Conservation (phyloP, 805 yeast genomes). For the Starmerella scarabaei region DNA sequence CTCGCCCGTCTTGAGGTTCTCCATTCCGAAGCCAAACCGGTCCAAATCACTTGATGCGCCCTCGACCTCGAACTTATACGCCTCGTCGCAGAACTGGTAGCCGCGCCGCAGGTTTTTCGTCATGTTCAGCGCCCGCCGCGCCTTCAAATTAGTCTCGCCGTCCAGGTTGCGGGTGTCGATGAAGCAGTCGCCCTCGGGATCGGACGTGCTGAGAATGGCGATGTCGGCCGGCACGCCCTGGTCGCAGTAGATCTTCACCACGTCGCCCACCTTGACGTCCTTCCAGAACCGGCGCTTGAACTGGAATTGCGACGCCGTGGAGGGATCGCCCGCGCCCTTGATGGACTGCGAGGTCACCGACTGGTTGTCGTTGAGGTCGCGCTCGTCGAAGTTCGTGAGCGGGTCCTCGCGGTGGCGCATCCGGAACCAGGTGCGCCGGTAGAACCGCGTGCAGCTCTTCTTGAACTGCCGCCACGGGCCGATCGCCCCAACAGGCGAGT, state of each 20-base stretch:
- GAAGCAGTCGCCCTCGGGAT: conserved; percentile 52
- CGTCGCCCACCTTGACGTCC: conserved; percentile 61
- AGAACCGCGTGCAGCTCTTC: conserved; percentile 31
- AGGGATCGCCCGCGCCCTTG: background rate
- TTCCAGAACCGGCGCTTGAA: conserved; percentile 53
- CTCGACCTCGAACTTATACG: conserved; percentile 56
- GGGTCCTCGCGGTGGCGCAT: conserved; percentile 13
- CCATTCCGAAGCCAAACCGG: conserved; percentile 52
- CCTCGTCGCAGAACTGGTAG: conserved; percentile 43
- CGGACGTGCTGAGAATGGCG: conserved; percentile 53
- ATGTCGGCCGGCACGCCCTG: conserved; percentile 73
- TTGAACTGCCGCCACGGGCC: conserved; percentile 58
- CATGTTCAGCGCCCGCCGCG: conserved; percentile 40
- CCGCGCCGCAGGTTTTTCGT: conserved; percentile 45
- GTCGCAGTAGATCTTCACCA: conserved; percentile 51
- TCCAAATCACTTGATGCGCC: conserved; percentile 57
- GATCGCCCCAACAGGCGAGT: conserved; percentile 42
- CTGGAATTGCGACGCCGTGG: background rate
- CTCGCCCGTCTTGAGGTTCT: conserved; percentile 28
- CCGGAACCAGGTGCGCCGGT: conserved; percentile 10
- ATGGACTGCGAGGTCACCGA: background rate
- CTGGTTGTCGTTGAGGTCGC: conserved; percentile 19
- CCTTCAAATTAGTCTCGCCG: conserved; percentile 66
- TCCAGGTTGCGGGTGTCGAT: conserved; percentile 62
- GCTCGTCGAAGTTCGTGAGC: conserved; percentile 24